Evolutionary conservation across 176 grass and related monocot genomes (phyloP), one percentile per base, ranked within the genome.

Genomic region (Metroxylon sagu): DNA sequence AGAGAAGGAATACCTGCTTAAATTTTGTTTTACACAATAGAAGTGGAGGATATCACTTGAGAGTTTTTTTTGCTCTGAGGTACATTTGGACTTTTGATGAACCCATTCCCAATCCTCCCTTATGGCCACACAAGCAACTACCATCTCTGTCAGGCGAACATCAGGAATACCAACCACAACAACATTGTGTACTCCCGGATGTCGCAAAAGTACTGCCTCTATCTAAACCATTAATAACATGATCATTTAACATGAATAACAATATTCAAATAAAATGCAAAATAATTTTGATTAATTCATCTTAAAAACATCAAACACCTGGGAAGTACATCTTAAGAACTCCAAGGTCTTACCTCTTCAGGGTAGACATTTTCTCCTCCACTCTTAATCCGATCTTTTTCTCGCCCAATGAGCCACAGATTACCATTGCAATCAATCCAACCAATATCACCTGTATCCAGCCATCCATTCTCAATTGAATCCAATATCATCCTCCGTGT

Each of bases 291-390:
- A 12, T 12, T 43, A 43, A 43, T 43, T 2, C 7, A 43, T 43
- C 35, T 43, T 14, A 35, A 43, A 43, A 43, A 43, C 21, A 43
- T 14, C 35, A 43, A 43, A 43, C 35, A 43, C 35, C 12, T 12
- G 35, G 35, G 35, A 43, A 2, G 10, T 43, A 6, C 35, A 43
- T 43, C 10, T 43, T 43, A 43, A 43, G 35, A 14, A 43, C 12
- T 43, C 7, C 8, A 43, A 43, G 35, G 35, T 48, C 5, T 66
- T 73, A 97, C 92, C 87, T 97, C 92, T 78, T 97, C 92, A 0
- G 87, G 92, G 53, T 88, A 97, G 12, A 97, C 78, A 80, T 91
- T 91, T 76, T 97, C 92, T 25, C 87, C 92, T 49, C 92, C 92
- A 2, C 61, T 90, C 69, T 97, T 97, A 30, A 90, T 88, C 39